Percentiles rank a stretch among this genome's conserved stretches.
phyloP scores from a whole-genome alignment of 208 protist species.

The Trypanosoma grayi region DNA sequence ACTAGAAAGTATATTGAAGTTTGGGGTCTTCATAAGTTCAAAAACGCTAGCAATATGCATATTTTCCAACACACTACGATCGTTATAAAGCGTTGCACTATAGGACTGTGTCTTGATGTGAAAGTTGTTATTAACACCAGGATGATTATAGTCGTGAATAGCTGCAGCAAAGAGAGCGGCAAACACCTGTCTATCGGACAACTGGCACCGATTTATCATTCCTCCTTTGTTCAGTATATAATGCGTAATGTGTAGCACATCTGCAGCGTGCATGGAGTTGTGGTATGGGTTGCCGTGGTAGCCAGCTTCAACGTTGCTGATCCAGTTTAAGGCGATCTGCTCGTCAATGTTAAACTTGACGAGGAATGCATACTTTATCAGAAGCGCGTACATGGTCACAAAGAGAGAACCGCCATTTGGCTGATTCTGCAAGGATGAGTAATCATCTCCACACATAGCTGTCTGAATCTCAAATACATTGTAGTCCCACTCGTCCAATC shows the following conservation, averaged over 20 bases:
- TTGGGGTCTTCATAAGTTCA: constrained; percentile 85
- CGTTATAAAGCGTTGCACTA: constrained; percentile 93
- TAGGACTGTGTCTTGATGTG: constrained; percentile 84
- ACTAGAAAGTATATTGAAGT: constrained; percentile 77
- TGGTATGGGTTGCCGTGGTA: constrained; percentile 92
- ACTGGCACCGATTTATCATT: constrained; percentile 58
- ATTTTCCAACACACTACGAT: constrained; percentile 95
- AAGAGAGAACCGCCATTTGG: constrained; percentile 78
- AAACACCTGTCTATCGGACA: constrained; percentile 87
- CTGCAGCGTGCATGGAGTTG: constrained; percentile 93
- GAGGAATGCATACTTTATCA: constrained; percentile 82
- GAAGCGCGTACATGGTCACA: constrained; percentile 83
- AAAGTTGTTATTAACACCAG: constrained; percentile 95
- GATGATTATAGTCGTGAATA: constrained; percentile 97
- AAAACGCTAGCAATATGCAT: constrained; percentile 91
- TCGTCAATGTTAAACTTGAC: constrained; percentile 92
- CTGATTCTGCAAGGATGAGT: constrained; percentile 55
- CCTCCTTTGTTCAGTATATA: constrained; percentile 82
- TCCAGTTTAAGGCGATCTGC: constrained; percentile 85
- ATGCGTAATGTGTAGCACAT: constrained; percentile 89
- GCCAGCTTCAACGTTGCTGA: constrained; percentile 86
- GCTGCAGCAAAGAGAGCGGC: constrained; percentile 88
- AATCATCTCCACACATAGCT: constrained; percentile 76
- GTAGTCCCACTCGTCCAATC: constrained; percentile 86
- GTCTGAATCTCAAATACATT: constrained; percentile 82